phyloP scores from a whole-genome alignment of 2,329 filamentous ascomycete species.

The Colletotrichum shisoi region DNA sequence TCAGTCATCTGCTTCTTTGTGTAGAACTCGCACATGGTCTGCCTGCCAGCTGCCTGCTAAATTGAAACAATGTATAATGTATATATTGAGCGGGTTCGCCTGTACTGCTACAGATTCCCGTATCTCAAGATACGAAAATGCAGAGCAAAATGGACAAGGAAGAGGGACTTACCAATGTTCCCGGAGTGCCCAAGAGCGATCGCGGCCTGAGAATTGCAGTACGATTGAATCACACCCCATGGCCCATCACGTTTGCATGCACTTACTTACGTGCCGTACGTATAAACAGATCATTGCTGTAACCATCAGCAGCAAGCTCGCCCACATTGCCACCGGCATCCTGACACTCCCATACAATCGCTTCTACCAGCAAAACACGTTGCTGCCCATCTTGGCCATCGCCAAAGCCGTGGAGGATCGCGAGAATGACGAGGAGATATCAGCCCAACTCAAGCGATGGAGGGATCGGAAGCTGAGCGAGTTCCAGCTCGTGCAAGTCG shows the following conservation, averaged over 20 bases:
- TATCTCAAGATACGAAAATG: not conserved
- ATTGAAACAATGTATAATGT: slow-evolving; percentile 5
- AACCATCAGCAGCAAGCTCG: slow-evolving; percentile 30
- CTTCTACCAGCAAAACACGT: slow-evolving; percentile 44
- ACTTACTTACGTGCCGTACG: slow-evolving; percentile 13
- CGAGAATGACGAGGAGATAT: slow-evolving; percentile 35
- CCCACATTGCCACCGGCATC: slow-evolving; percentile 31
- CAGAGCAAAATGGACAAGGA: slow-evolving; percentile 17
- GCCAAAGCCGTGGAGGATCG: slow-evolving; percentile 34
- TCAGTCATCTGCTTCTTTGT: slow-evolving; percentile 35
- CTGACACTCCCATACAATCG: slow-evolving; percentile 44
- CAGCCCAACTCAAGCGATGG: slow-evolving; percentile 40
- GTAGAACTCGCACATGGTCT: slow-evolving; percentile 6
- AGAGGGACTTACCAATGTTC: slow-evolving; percentile 16
- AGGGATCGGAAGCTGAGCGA: slow-evolving; percentile 42
- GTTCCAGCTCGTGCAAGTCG: slow-evolving; percentile 42
- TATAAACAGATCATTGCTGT: slow-evolving; percentile 22
- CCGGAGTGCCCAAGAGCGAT: slow-evolving; percentile 29
- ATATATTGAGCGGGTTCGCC: slow-evolving; percentile 19
- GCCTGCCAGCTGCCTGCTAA: slow-evolving; percentile 8
- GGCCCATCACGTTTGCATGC: not conserved
- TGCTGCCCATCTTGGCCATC: slow-evolving; percentile 42
- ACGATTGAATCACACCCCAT: not conserved
- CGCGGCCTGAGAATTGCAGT: slow-evolving; percentile 28
- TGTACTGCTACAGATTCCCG: not conserved